Evolutionary conservation across 2,329 filamentous ascomycete species (phyloP), one percentile per base, ranked within the genome.

Genomic region (Phaeoacremonium minimum): DNA sequence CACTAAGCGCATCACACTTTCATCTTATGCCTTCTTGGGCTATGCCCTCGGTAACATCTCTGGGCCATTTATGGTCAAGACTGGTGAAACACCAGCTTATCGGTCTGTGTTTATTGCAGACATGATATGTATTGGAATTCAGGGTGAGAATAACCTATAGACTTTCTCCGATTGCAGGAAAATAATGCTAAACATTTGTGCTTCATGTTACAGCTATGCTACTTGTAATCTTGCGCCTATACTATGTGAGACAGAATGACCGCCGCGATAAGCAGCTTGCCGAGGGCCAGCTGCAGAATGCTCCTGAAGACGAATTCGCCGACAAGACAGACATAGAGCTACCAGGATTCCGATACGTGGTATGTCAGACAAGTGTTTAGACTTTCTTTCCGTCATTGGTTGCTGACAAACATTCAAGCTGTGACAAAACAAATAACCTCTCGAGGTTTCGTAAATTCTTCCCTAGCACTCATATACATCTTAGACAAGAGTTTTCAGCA

Each of bases 311-410:
- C 22, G 22, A 26, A n/a, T 26, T 26, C 22, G 22, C 22, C 9
- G 22, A 26, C 22, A 26, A 26, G 22, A 26, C 22, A 9, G 22
- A 26, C 22, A 9, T 26, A 26, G 22, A 66, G 16, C 64, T 60
- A 1, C 56, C 46, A 36, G 22, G 22, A 9, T 26, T 63, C 64
- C 3, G 52, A 55, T 3, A 53, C 50, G n/a, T 51, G 56, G 42
- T 65, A 65, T 1, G 46, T 53, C 3, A 62, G 63, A 3, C 61
- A 61, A 50, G 64, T 64, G 4, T 60, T 41, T 63, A 66, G 6
- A 66, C 50, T 40, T 61, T n/a, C n/a, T n/a, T n/a, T n/a, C n/a
- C n/a, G n/a, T n/a, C n/a, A n/a, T n/a, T n/a, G n/a, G n/a, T n/a
- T n/a, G n/a, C n/a, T n/a, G n/a, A n/a, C n/a, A n/a, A n/a, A n/a